Percentiles rank a stretch among this genome's conserved stretches.
Evolutionary conservation across 2,329 filamentous ascomycete species (phyloP).

Genomic region (Colletotrichum eremochloae): DNA sequence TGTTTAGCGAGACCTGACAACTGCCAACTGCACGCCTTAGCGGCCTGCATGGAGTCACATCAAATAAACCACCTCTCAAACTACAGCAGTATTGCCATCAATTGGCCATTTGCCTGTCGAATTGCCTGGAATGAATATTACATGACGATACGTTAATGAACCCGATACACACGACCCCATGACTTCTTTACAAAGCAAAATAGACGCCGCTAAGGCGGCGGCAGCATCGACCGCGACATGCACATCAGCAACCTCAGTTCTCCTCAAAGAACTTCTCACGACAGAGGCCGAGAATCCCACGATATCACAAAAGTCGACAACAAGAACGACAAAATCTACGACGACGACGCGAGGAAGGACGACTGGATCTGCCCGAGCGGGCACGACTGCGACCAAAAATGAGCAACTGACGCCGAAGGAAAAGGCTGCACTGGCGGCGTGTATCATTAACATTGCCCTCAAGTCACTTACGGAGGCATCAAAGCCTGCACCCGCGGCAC

Average conservation of each 20-base stretch:
- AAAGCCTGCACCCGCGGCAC: constrained; percentile 59
- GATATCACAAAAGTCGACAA: constrained; percentile 37
- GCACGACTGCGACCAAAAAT: constrained; percentile 50
- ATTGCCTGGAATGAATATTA: constrained; percentile 23
- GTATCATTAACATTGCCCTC: constrained; percentile 78
- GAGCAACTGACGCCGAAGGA: constrained; percentile 68
- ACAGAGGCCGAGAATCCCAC: constrained; percentile 47
- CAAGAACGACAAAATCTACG: constrained; percentile 47
- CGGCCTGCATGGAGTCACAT: constrained; percentile 31
- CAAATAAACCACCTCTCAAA: constrained; percentile 32
- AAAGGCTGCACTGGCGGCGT: constrained; percentile 76
- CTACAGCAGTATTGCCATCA: constrained; percentile 39
- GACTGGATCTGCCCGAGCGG: constrained; percentile 48
- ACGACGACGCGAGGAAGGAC: constrained; percentile 47
- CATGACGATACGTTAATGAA: constrained; percentile 52
- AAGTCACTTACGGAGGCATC: constrained; percentile 77
- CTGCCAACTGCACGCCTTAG: constrained; percentile 34
- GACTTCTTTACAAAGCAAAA: constrained; percentile 59
- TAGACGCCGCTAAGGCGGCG: constrained; percentile 66
- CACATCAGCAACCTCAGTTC: constrained; percentile 62
- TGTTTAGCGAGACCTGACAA: constrained; percentile 43
- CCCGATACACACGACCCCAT: constrained; percentile 49
- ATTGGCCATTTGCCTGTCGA: not conserved
- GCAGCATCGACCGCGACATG: constrained; percentile 67
- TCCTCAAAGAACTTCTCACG: constrained; percentile 62